These are phyloP conservation scores for Chlorella vulgaris DNA, from an alignment of 139 green algal genomes.

Conservation along the genomic window DNA sequence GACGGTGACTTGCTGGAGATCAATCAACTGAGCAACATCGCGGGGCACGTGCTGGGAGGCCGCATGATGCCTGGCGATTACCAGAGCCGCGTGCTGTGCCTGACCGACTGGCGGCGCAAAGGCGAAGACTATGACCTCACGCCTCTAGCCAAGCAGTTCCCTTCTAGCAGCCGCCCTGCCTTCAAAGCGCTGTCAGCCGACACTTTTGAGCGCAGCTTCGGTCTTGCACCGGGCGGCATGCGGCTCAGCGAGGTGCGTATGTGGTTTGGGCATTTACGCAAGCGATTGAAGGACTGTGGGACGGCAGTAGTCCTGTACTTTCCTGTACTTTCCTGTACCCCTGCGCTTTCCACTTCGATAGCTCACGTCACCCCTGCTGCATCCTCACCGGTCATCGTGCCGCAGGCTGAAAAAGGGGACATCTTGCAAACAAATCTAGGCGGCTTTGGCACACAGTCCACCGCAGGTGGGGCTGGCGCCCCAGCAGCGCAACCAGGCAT, in stretches of 20 bases:
- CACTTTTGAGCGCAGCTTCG: neutral
- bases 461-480: neutral
- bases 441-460: neutral
- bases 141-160: constrained; percentile 1
- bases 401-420: constrained; percentile 14
- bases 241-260: constrained; percentile 1
- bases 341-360: no score
- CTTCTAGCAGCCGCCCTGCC: neutral
- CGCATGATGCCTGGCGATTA: neutral
- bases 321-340: no score
- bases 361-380: no score
- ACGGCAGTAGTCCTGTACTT: no score
- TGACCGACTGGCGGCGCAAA: constrained; percentile 22
- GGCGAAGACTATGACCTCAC: neutral
- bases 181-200: neutral
- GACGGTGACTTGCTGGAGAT: constrained; percentile 12
- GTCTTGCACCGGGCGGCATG: neutral
- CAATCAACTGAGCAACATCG: constrained; percentile 17
- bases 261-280: no score
- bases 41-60: constrained; percentile 13
- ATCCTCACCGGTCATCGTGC: no score
- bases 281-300: no score
- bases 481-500: neutral
- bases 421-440: constrained; percentile 7
- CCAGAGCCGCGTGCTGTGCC: constrained; percentile 25